These are phyloP conservation scores for Amaranthus tricolor DNA, from an alignment of 179 eudicot species.

Conservation along the genomic window DNA sequence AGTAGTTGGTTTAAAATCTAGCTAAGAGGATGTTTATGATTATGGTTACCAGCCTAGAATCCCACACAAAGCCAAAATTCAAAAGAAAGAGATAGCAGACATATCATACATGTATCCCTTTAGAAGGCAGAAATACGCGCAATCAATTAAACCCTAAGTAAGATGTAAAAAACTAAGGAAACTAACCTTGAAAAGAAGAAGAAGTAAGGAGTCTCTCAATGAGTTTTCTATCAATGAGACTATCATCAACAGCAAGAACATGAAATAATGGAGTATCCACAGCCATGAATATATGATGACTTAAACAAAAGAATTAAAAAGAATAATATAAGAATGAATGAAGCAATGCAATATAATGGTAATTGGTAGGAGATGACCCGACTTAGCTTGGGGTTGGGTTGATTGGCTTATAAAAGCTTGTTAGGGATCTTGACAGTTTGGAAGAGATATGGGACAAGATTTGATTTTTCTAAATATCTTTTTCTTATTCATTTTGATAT, in stretches of 20 bases:
- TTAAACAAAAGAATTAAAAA: neutral
- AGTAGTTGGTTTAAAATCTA: too few relatives aligned
- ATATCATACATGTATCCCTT: neutral
- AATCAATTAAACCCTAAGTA: neutral
- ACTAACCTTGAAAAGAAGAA: slow-evolving; percentile 61
- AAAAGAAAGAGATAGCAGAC: neutral
- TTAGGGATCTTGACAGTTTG: slow-evolving; percentile 11
- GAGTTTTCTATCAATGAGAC: slow-evolving; percentile 62
- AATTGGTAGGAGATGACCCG: neutral
- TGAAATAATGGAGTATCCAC: slow-evolving; percentile 44
- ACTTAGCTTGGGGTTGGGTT: neutral
- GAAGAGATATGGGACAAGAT: slow-evolving; percentile 6
- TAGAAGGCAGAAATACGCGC: neutral
- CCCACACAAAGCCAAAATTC: too few relatives aligned
- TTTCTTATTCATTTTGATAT: neutral
- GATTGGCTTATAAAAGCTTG: slow-evolving; percentile 9
- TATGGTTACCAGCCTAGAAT: too few relatives aligned
- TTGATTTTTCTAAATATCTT: slow-evolving; percentile 1
- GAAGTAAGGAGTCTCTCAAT: slow-evolving; percentile 71
- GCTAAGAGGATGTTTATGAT: too few relatives aligned
- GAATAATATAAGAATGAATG: neutral
- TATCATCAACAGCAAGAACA: slow-evolving; percentile 81
- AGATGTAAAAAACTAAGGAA: neutral
- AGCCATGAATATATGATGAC: slow-evolving; percentile 6
- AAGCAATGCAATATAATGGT: neutral